Evolutionary conservation across 306 rosid genomes (phyloP).

Genomic region (Trichosanthes cucumerina): DNA sequence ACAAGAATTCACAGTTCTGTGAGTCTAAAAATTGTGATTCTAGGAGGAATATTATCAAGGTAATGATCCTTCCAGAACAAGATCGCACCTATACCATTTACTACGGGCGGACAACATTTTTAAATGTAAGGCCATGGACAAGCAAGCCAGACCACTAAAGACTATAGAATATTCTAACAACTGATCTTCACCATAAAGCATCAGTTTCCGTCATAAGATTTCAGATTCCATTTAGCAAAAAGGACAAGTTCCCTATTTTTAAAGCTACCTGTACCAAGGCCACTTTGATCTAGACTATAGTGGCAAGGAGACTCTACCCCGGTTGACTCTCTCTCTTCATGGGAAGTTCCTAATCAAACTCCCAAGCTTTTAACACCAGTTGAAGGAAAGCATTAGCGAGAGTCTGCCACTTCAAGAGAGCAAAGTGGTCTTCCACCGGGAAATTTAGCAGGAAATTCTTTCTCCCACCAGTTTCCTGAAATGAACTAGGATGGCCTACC

Average conservation of each 20-base stretch:
- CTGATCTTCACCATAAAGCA: not conserved
- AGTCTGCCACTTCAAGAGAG: not conserved
- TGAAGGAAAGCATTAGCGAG: not conserved
- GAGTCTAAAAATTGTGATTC: not conserved
- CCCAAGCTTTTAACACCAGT: not conserved
- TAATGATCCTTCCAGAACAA: not conserved
- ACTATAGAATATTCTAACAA: not conserved
- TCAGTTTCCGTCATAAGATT: not conserved
- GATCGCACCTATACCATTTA: not conserved
- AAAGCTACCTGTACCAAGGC: not conserved
- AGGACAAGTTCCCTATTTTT: not conserved
- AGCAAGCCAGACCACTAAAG: not conserved
- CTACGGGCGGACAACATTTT: not conserved
- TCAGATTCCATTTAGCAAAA: not conserved
- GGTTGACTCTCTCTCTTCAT: not conserved
- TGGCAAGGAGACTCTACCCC: not conserved
- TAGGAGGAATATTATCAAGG: not conserved
- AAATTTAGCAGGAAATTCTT: not conserved
- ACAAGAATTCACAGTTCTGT: not conserved
- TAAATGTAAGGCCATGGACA: not conserved
- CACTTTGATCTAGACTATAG: not conserved
- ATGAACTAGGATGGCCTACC: not conserved
- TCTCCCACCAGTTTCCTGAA: not conserved
- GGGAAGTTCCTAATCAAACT: not conserved
- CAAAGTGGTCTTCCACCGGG: not conserved